Conservation (phyloP, 176 grass and related monocot genomes). For the Puya raimondii region DNA sequence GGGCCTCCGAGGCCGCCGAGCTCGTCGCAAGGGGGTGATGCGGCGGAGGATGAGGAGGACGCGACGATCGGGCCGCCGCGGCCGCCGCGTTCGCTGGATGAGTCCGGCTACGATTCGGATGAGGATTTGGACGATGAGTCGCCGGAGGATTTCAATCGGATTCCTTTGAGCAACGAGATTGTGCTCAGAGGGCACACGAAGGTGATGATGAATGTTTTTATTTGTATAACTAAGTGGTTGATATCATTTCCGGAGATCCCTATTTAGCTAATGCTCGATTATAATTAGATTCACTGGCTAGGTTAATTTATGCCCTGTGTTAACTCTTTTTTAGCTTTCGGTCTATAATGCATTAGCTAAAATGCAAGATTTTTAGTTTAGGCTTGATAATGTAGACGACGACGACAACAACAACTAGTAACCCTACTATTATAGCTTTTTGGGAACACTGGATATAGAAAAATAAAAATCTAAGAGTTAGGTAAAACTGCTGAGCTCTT, state of each 20-base stretch:
- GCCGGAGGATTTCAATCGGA: conserved; percentile 38
- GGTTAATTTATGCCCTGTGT: no score
- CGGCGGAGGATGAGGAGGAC: conserved; percentile 11
- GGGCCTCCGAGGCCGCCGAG: conserved; percentile 61
- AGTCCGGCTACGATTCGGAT: conserved; percentile 15
- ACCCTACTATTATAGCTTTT: no score
- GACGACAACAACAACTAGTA: no score
- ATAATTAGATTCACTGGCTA: no score
- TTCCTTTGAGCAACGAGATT: conserved; percentile 89
- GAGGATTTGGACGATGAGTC: conserved; percentile 30
- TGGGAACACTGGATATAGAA: no score
- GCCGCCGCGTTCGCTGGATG: neutral
- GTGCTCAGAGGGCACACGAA: conserved; percentile 79
- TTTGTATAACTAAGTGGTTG: neutral
- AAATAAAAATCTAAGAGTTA: no score
- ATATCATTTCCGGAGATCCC: neutral
- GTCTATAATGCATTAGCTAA: no score
- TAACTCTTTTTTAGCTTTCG: no score
- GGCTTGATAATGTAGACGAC: no score
- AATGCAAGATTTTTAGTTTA: no score
- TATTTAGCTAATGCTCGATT: no score
- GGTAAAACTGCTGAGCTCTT: no score
- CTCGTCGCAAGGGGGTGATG: conserved; percentile 16
- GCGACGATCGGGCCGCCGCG: conserved; percentile 20
- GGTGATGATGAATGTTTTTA: conserved; percentile 24